Conservation (phyloP, 805 yeast species). For the Saccharomycopsis malanga region DNA sequence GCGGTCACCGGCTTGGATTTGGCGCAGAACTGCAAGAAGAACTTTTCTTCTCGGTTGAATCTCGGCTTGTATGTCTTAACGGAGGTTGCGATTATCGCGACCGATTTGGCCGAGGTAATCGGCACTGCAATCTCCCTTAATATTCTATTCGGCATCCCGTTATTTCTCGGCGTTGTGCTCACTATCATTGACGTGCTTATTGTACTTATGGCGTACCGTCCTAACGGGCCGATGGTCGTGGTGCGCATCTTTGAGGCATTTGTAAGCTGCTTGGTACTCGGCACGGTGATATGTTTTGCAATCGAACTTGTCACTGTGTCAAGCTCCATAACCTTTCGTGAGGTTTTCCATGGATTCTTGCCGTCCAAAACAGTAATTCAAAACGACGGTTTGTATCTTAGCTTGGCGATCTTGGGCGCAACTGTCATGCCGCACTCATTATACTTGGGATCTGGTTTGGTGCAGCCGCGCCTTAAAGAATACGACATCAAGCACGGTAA, state of each 20-base stretch:
- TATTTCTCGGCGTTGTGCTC: slow-evolving; percentile 73
- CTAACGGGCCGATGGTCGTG: slow-evolving; percentile 71
- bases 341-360: slow-evolving; percentile 62
- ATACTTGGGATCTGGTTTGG: slow-evolving; percentile 79
- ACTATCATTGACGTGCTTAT: slow-evolving; percentile 83
- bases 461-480: slow-evolving; percentile 75
- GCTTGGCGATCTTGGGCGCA: slow-evolving; percentile 85
- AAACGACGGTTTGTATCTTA: slow-evolving; percentile 64
- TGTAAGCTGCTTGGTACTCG: slow-evolving; percentile 69
- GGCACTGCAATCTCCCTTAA: slow-evolving; percentile 96
- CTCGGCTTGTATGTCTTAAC: slow-evolving; percentile 54
- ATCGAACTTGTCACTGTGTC: slow-evolving; percentile 71
- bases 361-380: slow-evolving; percentile 45
- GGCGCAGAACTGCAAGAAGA: slow-evolving; percentile 78
- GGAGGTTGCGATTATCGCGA: slow-evolving; percentile 87
- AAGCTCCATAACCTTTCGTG: slow-evolving; percentile 41
- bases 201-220: slow-evolving; percentile 81
- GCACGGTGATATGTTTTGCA: slow-evolving; percentile 80
- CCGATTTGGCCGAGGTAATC: slow-evolving; percentile 94
- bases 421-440: slow-evolving; percentile 93
- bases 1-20: slow-evolving; percentile 90
- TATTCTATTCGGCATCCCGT: slow-evolving; percentile 71
- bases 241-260: slow-evolving; percentile 75
- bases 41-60: slow-evolving; percentile 58
- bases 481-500: slow-evolving; percentile 55